phyloP scores from a whole-genome alignment of 73 alveolate genomes.

The Loxodes magnus region DNA sequence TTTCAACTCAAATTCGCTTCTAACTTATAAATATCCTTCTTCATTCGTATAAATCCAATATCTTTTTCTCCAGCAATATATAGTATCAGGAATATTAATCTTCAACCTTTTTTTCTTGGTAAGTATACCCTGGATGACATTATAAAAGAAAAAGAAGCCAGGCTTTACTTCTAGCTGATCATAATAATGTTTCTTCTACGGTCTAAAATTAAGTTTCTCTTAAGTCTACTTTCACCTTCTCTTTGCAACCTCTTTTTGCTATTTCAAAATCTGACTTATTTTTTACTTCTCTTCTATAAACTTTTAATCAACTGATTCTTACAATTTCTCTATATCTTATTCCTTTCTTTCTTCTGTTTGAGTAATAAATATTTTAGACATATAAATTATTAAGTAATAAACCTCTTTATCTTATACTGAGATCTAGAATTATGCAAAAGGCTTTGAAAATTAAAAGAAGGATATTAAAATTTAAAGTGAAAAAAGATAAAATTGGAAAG shows the following conservation, averaged over 20 bases:
- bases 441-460: too few species aligned
- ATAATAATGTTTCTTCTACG: neutral
- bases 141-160: slow-evolving; percentile 2
- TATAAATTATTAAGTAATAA: too few species aligned
- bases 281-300: too few species aligned
- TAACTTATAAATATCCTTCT: neutral
- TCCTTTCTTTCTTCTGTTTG: too few species aligned
- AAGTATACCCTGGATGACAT: neutral
- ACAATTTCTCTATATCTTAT: too few species aligned
- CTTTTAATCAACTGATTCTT: too few species aligned
- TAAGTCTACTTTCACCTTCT: neutral
- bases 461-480: too few species aligned
- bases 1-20: neutral
- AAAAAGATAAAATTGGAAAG: too few species aligned
- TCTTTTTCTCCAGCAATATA: neutral
- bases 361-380: too few species aligned
- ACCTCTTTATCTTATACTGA: too few species aligned
- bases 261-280: too few species aligned
- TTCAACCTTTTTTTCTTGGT: neutral
- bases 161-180: slow-evolving; percentile 1
- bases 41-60: neutral
- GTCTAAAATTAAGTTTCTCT: neutral
- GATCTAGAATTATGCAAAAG: too few species aligned
- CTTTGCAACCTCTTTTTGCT: neutral
- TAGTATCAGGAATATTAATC: slow-evolving; percentile 12